Evolutionary conservation across 2,329 filamentous ascomycete genomes (phyloP), one percentile per base, ranked within the genome.

Genomic region (Drechmeria coniospora): DNA sequence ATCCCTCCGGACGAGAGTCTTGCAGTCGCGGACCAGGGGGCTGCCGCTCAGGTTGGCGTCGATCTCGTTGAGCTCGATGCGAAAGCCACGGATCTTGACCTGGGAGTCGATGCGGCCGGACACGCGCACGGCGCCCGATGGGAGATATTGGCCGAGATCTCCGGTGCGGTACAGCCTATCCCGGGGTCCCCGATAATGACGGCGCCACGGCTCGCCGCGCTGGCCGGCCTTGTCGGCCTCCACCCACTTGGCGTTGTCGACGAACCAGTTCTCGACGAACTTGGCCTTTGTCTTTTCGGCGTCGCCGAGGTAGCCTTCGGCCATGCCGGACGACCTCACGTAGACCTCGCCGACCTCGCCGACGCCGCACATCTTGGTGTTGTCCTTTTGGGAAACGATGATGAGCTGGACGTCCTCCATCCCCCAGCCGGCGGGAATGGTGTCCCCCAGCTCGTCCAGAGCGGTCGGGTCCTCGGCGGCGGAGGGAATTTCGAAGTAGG

Each of bases 51-150:
- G 58, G 49, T 92, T 77, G 23, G 65, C 79, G 51, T 95, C 86
- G 39, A 95, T 94, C 40, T 95, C 90, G 36, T 78, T 79, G 25
- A 95, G 73, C 56, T 98, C 90, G 40, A 98, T 92, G 35, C 87
- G 69, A 64, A 94, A 95, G 2, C 87, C 87, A 34, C 90, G 78
- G 38, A 95, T 87, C 62, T 95, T 98, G 58, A 94, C 81, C 49
- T 95, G 87, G 39, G 78, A 69, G 45, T 95, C 87, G 15, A 74
- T 74, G 32, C 90, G 68, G 14, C 87, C 87, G 8, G 79, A 76
- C 45, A 74, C 80, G 44, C 79, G 78, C 8, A 83, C 77, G 37
- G 77, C 74, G 20, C 80, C 82, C 6, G 55, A 52, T 24, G 72
- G 64, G 28, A 72, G 69, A 45, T 80, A 86, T 32, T 74, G 62